Conservation (phyloP, 106 monocot genomes). For the Triglochin maritima region DNA sequence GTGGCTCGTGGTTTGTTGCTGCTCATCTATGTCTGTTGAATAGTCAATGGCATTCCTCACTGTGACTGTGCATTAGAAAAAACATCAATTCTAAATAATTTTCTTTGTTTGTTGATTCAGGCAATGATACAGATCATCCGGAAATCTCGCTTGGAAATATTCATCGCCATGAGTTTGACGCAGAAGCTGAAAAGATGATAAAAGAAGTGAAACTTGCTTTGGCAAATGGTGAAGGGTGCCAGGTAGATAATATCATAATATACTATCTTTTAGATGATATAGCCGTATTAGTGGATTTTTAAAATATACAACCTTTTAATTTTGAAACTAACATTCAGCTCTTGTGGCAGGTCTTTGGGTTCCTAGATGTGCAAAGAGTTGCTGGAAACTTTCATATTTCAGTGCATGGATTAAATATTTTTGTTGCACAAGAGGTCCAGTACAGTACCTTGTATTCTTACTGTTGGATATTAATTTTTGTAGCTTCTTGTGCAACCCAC, state of each 20-base stretch:
- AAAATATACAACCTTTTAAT: background rate
- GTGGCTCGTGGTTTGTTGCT: too few species aligned
- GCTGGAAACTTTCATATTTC: slow-evolving; percentile 98
- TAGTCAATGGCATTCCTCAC: too few species aligned
- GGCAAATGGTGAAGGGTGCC: slow-evolving; percentile 84
- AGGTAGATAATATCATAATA: slow-evolving; percentile 32
- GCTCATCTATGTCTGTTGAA: too few species aligned
- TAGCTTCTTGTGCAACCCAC: too few species aligned
- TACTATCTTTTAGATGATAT: background rate
- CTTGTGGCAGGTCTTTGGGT: slow-evolving; percentile 66
- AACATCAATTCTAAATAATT: too few species aligned
- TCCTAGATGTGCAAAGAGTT: slow-evolving; percentile 93
- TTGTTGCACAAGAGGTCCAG: slow-evolving; percentile 86
- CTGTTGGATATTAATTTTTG: too few species aligned
- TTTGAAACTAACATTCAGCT: background rate
- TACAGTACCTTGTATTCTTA: too few species aligned
- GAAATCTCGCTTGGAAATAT: slow-evolving; percentile 32
- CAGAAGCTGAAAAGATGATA: slow-evolving; percentile 76
- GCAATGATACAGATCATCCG: slow-evolving; percentile 37
- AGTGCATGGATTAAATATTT: slow-evolving; percentile 83
- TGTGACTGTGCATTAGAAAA: too few species aligned
- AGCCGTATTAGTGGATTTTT: background rate
- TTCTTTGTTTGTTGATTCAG: slow-evolving; percentile 23
- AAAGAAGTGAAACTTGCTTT: slow-evolving; percentile 65
- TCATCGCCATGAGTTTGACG: slow-evolving; percentile 36